Evolutionary conservation across 306 rosid genomes (phyloP).

Genomic region (Casuarina cunninghamiana): DNA sequence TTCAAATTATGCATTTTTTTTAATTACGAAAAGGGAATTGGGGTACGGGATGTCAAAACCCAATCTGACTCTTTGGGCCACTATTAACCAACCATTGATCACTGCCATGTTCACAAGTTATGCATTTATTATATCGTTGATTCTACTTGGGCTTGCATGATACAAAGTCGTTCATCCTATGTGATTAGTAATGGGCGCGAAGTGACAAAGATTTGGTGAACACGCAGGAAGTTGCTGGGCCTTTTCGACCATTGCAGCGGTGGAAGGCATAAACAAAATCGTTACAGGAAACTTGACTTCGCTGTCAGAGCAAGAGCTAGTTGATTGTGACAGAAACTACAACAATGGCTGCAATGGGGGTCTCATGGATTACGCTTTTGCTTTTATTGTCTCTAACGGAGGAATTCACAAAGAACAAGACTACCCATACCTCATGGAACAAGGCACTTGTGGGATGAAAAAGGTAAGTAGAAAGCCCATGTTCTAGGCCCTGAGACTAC

Average conservation of each 20-base stretch:
- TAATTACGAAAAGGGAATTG: no score
- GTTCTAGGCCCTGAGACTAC: neutral
- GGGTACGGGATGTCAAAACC: no score
- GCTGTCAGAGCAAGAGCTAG: constrained; percentile 63
- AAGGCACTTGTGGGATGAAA: constrained; percentile 73
- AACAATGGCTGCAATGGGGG: constrained; percentile 79
- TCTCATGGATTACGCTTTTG: constrained; percentile 71
- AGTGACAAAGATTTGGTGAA: neutral
- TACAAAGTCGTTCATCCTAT: neutral
- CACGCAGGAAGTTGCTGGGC: constrained; percentile 79
- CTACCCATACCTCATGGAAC: constrained; percentile 78
- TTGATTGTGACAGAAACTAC: constrained; percentile 62
- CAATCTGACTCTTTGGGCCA: no score
- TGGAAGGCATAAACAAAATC: constrained; percentile 68
- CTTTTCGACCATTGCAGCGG: constrained; percentile 65
- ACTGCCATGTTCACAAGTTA: no score
- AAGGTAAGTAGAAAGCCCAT: constrained; percentile 39
- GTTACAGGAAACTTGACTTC: constrained; percentile 62
- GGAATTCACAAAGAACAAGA: constrained; percentile 70
- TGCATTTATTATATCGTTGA: neutral
- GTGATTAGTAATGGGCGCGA: neutral
- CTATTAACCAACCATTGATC: no score
- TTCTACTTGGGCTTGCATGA: neutral
- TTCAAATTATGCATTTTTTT: no score
- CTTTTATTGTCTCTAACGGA: constrained; percentile 48